Evolutionary conservation across 345 rosid genomes (phyloP).

Genomic region (Kandelia obovata): DNA sequence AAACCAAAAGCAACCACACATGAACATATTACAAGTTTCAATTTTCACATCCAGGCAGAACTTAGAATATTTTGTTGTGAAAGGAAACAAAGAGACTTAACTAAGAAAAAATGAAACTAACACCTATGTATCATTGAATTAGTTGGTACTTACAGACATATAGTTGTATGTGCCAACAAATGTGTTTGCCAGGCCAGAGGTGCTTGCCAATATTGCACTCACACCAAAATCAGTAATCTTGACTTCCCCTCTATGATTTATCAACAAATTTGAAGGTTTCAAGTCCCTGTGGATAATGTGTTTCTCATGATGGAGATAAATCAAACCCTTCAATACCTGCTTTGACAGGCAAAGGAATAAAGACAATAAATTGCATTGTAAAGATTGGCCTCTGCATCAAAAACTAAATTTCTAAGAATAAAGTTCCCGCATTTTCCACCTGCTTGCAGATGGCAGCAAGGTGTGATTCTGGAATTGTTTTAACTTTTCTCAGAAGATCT

Average conservation of each 20-base stretch:
- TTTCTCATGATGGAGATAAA: slow-evolving; percentile 79
- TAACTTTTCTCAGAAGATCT: slow-evolving; percentile 69
- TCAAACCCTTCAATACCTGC: slow-evolving; percentile 76
- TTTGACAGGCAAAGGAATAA: slow-evolving; percentile 11
- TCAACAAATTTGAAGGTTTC: slow-evolving; percentile 82
- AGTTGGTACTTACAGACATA: slow-evolving; percentile 75
- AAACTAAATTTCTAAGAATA: not conserved
- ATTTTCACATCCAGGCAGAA: not conserved
- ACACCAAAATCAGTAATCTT: slow-evolving; percentile 97
- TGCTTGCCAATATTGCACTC: slow-evolving; percentile 74
- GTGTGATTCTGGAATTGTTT: slow-evolving; percentile 61
- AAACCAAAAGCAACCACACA: not conserved
- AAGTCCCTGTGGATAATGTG: slow-evolving; percentile 84
- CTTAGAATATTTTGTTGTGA: not conserved
- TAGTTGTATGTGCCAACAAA: slow-evolving; percentile 79
- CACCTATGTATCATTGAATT: not conserved
- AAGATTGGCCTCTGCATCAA: not conserved
- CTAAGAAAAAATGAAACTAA: not conserved
- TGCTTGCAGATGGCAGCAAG: slow-evolving; percentile 80
- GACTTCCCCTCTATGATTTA: slow-evolving; percentile 92
- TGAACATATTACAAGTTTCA: not conserved
- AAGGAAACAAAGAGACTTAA: not conserved
- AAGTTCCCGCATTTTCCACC: slow-evolving; percentile 36
- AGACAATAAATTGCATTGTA: not conserved
- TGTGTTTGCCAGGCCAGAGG: slow-evolving; percentile 74